Evolutionary conservation across 2,329 filamentous ascomycete genomes (phyloP), one percentile per base, ranked within the genome.

Genomic region (Paracoccidioides lutzii): DNA sequence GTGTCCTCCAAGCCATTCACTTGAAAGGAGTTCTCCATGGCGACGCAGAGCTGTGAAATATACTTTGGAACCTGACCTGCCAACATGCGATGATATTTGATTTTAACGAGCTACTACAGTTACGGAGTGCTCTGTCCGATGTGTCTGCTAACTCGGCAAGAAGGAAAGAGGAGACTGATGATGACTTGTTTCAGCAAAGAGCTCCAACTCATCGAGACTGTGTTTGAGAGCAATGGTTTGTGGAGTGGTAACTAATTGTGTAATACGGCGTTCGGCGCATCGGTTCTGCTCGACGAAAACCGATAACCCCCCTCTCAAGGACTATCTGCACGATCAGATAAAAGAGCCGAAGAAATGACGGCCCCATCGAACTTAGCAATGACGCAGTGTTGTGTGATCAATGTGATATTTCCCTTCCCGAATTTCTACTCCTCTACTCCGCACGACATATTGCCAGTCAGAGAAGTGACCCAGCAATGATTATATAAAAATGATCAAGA

Each of bases 51-150:
- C 43, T 51, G 14, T 55, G 58, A 33, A 60, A 60, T 53, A 51
- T 60, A 41, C 57, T 60, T 15, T 60, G 55, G 55, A 50, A 58
- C 46, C n/a, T 33, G 40, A 52, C 42, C 35, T 66, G 6, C 65
- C 61, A 44, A 42, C 15, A 22, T 30, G 28, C 41, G n/a, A 35
- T 43, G 15, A 52, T 55, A 37, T 37, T 55, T 42, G 46, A 55
- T 22, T 55, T 55, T 41, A 55, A 43, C 42, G 42, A 44, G 28
- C 52, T 6, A 35, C 42, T 10, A 54, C 22, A 1, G 22, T 22
- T 54, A 32, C 32, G 22, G 14, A 28, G 22, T 14, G 5, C 40
- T 14, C 43, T 54, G n/a, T 54, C 42, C n/a, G 32, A 32, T 15
- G 41, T 46, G 14, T 43, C 52, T 9, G 32, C 38, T 37, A 54